A percentile compares a stretch with the other conserved stretches of the same genome.
phyloP scores from a whole-genome alignment of 2,329 filamentous ascomycete genomes.

The Pseudogymnoascus sp. region DNA sequence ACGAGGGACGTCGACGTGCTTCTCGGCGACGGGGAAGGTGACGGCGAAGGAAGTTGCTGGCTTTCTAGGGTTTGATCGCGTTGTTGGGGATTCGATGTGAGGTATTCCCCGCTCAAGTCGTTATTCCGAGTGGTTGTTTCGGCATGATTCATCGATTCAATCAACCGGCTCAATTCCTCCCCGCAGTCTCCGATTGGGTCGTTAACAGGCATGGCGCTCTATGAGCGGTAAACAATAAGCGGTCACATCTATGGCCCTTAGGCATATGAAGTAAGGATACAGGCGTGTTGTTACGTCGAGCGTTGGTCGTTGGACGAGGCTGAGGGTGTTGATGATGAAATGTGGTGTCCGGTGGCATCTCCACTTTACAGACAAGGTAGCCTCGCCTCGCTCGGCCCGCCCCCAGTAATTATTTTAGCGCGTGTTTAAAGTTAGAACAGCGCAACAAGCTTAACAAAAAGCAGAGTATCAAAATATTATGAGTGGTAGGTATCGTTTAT shows the following conservation, averaged over 20 bases:
- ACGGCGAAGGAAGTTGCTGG: constrained; percentile 24
- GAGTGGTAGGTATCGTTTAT: not conserved
- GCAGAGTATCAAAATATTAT: not conserved
- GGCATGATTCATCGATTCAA: constrained; percentile 8
- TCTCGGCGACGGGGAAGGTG: constrained; percentile 22
- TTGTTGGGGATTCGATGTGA: not conserved
- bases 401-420: not conserved
- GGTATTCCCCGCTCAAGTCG: not conserved
- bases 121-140: not conserved
- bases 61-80: constrained; percentile 14
- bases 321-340: constrained; percentile 3
- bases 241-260: not conserved
- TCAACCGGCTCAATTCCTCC: not conserved
- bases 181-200: not conserved
- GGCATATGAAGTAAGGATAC: not conserved
- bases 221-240: constrained; percentile 1
- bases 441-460: not conserved
- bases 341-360: not conserved
- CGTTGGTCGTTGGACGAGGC: not conserved
- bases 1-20: constrained; percentile 20
- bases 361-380: not conserved
- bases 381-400: constrained; percentile 1
- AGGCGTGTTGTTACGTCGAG: not conserved
- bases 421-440: not conserved
- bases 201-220: not conserved